Base-by-base conservation (phyloP, 1,139 yeast species). In the Candida buenavistaensis region DNA sequence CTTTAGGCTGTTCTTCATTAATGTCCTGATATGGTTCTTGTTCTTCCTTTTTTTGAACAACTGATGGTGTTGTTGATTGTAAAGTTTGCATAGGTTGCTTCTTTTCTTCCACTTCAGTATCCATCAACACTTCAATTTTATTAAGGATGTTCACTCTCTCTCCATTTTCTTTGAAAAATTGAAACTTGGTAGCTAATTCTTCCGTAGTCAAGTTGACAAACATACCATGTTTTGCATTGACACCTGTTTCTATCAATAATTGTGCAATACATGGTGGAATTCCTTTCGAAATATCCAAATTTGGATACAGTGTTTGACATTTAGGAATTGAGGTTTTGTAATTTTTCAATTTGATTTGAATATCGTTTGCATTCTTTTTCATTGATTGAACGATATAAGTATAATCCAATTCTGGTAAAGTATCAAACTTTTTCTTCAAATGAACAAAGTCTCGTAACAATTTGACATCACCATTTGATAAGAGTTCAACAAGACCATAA, bases 401-500 rank as follows among this genome's bases (percentile, higher is more conserved):
- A 34, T 48, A 48, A 39, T 60, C 62, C 13, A 58, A 37, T n/a
- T 48, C 52, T 2, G 62, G 57, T 20, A 63, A 39, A 6, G 61
- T 47, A n/a, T 64, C 56, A 39, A 72, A 73, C 46, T 75, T 80
- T 1, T 55, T 44, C 46, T 75, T 76, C 37, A 83, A 67, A 14
- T 68, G 56, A 14, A 68, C 54, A 47, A 69, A 84, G 52, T 84
- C 94, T 3, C 66, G 54, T 32, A 79, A 57, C 2, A 83, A 37
- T 24, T 64, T 63, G 2, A 73, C 80, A 50, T 78, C 72, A 0
- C 90, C 92, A 31, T 72, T 64, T 3, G 52, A 52, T 39, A 73
- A 73, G 11, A 83, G 58, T 36, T 77, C 75, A 3, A 92, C 95
- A 27, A 92, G 68, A 0, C 98, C 98, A 59, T 92, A 92, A 53